A percentile compares a stretch with the other conserved stretches of the same genome.
These are phyloP conservation scores for Acephala macrosclerotiorum DNA, from an alignment of 2,329 filamentous ascomycete genomes.

Conservation along the genomic window DNA sequence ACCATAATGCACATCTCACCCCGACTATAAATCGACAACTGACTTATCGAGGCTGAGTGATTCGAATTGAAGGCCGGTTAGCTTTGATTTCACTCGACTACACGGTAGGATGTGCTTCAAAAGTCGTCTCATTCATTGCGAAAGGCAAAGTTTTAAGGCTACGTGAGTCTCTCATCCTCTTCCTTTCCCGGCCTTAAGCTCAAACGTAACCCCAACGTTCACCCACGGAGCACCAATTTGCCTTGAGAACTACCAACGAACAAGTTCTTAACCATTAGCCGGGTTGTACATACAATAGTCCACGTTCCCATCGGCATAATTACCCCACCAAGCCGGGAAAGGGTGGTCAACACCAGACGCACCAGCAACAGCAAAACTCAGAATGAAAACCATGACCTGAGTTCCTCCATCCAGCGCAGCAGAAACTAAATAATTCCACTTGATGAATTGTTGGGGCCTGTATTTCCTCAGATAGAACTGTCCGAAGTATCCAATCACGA, in stretches of 20 bases:
- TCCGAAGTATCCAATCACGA: slow-evolving; percentile 69
- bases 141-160: too few species aligned
- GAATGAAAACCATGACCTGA: slow-evolving; percentile 70
- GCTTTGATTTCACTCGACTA: too few species aligned
- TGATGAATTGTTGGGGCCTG: slow-evolving; percentile 75
- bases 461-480: slow-evolving; percentile 70
- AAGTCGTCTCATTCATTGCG: too few species aligned
- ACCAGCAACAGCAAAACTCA: slow-evolving; percentile 65
- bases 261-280: slow-evolving; percentile 20
- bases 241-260: background rate
- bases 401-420: slow-evolving; percentile 75
- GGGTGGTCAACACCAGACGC: slow-evolving; percentile 31
- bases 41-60: too few species aligned
- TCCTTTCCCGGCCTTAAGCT: too few species aligned
- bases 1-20: too few species aligned
- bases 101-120: too few species aligned
- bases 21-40: too few species aligned
- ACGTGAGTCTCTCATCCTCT: too few species aligned
- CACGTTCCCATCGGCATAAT: slow-evolving; percentile 22
- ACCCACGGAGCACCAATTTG: background rate
- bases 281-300: slow-evolving; percentile 30
- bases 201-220: background rate
- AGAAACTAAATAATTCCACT: slow-evolving; percentile 79
- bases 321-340: slow-evolving; percentile 37
- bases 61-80: too few species aligned